phyloP scores from a whole-genome alignment of 306 rosid species.

The Trifolium subterraneum region DNA sequence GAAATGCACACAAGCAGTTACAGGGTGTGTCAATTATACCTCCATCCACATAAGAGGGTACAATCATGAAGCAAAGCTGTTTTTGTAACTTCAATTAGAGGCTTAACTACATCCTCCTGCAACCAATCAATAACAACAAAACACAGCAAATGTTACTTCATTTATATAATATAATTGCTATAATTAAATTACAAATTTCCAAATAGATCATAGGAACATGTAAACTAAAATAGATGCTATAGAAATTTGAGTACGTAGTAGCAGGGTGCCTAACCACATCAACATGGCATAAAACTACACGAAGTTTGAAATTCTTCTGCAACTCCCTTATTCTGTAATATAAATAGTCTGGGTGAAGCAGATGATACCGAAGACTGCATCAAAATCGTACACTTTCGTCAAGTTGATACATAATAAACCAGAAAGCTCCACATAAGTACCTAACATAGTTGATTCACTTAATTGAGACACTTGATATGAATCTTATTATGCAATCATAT shows the following conservation, averaged over 20 bases:
- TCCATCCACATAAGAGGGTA: conserved; percentile 92
- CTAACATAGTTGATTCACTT: conserved; percentile 1
- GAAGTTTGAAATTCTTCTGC: conserved; percentile 93
- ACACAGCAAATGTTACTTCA: conserved; percentile 33
- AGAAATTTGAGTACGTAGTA: conserved; percentile 7
- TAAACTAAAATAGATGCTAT: conserved; percentile 18
- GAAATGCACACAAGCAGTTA: conserved; percentile 33
- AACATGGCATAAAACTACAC: conserved; percentile 84
- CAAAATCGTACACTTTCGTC: conserved; percentile 42
- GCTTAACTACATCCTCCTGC: conserved; percentile 94
- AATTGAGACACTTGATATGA: neutral
- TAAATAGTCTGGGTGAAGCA: conserved; percentile 91
- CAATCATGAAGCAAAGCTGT: conserved; percentile 96
- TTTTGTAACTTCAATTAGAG: conserved; percentile 95
- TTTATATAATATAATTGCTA: neutral
- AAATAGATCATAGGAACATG: conserved; percentile 25
- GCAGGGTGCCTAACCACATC: conserved; percentile 74
- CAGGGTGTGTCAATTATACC: conserved; percentile 55
- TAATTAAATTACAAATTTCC: conserved; percentile 7
- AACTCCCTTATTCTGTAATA: conserved; percentile 91
- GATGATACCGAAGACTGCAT: conserved; percentile 98
- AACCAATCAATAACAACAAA: conserved; percentile 39
- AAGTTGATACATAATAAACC: conserved; percentile 24
- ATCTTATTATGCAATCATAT: neutral
- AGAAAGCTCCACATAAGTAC: neutral